Evolutionary conservation across 2,329 filamentous ascomycete species (phyloP), one percentile per base, ranked within the genome.

Genomic region (Pseudogymnoascus sp.): DNA sequence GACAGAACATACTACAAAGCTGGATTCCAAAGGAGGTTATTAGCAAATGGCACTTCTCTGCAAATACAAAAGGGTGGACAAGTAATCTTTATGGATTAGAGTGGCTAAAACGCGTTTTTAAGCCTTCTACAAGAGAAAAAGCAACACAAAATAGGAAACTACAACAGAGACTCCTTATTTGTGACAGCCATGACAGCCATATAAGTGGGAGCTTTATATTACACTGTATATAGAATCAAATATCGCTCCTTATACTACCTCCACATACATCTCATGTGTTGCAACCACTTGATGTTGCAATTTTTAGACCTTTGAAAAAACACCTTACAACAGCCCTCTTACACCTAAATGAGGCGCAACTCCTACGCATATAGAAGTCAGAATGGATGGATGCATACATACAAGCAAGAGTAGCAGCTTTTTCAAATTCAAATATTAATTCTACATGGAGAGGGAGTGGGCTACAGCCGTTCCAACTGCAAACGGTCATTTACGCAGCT

Each of bases 251-350:
- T 16, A 61, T 53, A 28, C 50, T 67, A 11, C 64, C 66, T 59
- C 63, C 59, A 12, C 40, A 67, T 62, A 64, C 59, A 12, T 65
- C 59, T 16, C 59, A 67, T 50, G 5, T 67, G 3, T 35, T 67
- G 1, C 59, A 67, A 59, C 66, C 61, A 38, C 62, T 67, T 14
- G 53, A 67, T 63, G 61, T 68, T 60, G 37, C 18, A 3, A 37
- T 67, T 14, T 68, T 68, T 42, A 33, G 37, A 5, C 65, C 63
- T 7, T 18, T 69, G 14, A 59, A 65, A 18, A 31, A 28, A 8
- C 21, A 60, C 28, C 56, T 60, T 37, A 60, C 3, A 31, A 59
- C 25, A 14, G 53, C 18, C 5, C 28, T 23, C 1, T 12, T 25
- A 3, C 5, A n/a, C 35, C 12, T 37, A 5, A 37, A 37, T 37